Conservation (phyloP, 805 yeast species). For the Starmera amethionina region DNA sequence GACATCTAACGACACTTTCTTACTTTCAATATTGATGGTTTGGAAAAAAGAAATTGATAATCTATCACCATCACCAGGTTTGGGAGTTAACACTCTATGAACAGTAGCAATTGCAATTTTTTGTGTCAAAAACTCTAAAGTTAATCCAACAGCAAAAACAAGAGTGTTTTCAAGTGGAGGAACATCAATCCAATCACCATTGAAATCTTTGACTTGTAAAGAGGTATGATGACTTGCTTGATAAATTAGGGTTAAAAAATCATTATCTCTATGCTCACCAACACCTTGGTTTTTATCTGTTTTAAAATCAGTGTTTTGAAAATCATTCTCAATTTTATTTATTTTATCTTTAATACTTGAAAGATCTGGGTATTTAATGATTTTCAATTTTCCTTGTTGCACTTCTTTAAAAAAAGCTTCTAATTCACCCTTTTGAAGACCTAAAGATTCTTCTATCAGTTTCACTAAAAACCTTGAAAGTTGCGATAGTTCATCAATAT, state of each 20-base stretch:
- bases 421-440: slow-evolving; percentile 33
- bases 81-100: slow-evolving; percentile 29
- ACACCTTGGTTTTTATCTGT: slow-evolving; percentile 30
- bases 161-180: slow-evolving; percentile 29
- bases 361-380: slow-evolving; percentile 28
- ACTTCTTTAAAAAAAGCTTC: slow-evolving; percentile 40
- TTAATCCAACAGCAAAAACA: slow-evolving; percentile 41
- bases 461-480: slow-evolving; percentile 32
- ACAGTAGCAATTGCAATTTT: slow-evolving; percentile 42
- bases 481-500: slow-evolving; percentile 35
- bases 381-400: slow-evolving; percentile 27
- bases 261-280: slow-evolving; percentile 53
- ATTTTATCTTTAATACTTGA: slow-evolving; percentile 4
- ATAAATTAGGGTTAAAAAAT: slow-evolving; percentile 47
- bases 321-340: slow-evolving; percentile 31
- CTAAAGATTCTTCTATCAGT: slow-evolving; percentile 48
- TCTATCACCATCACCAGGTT: slow-evolving; percentile 20
- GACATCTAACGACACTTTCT: slow-evolving; percentile 11
- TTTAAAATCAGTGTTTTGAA: slow-evolving; percentile 29
- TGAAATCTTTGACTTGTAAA: slow-evolving; percentile 36
- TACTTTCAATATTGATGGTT: slow-evolving; percentile 28
- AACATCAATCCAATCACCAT: slow-evolving; percentile 38
- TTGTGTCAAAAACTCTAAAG: slow-evolving; percentile 36
- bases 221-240: slow-evolving; percentile 42
- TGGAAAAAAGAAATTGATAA: slow-evolving; percentile 39